Percentiles rank a stretch among this genome's conserved stretches.
Conservation (phyloP, 208 protist genomes). For the Leishmania aethiopica region DNA sequence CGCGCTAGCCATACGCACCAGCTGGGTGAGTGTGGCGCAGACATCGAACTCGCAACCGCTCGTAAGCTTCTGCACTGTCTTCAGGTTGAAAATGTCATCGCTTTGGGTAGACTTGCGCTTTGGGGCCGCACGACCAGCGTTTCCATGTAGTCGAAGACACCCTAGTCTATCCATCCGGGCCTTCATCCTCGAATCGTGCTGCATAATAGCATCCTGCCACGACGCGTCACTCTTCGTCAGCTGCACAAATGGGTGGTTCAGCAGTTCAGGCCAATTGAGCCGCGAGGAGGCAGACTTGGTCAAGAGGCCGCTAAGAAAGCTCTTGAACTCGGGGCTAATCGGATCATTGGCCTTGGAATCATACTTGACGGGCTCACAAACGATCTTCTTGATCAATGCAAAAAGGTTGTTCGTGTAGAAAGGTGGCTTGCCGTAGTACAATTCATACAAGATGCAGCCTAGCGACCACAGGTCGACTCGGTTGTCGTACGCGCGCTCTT, state of each 20-base stretch:
- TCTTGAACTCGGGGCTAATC: conserved; percentile 89
- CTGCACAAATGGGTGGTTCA: conserved; percentile 89
- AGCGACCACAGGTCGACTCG: conserved; percentile 98
- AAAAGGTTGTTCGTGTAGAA: conserved; percentile 98
- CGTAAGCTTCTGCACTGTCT: conserved; percentile 16
- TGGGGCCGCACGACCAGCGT: conserved; percentile 18
- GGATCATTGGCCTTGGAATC: conserved; percentile 59
- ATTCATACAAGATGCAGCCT: conserved; percentile 98
- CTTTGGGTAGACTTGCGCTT: conserved; percentile 30
- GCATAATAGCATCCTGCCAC: conserved; percentile 67
- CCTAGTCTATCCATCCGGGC: conserved; percentile 76
- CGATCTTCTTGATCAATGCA: conserved; percentile 95
- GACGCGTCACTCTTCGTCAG: conserved; percentile 69
- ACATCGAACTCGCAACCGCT: conserved; percentile 18
- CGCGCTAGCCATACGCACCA: conserved; percentile 16
- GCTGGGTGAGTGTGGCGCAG: conserved; percentile 19
- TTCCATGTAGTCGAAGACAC: conserved; percentile 46
- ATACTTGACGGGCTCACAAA: conserved; percentile 91
- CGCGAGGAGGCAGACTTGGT: conserved; percentile 91
- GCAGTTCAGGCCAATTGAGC: conserved; percentile 93
- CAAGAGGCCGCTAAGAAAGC: conserved; percentile 94
- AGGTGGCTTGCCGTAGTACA: conserved; percentile 95
- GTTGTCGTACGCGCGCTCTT: conserved; percentile 95
- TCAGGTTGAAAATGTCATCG: conserved; percentile 45
- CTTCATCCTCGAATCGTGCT: conserved; percentile 82